Base-by-base conservation (phyloP, 345 rosid species). In the Populus euphratica region DNA sequence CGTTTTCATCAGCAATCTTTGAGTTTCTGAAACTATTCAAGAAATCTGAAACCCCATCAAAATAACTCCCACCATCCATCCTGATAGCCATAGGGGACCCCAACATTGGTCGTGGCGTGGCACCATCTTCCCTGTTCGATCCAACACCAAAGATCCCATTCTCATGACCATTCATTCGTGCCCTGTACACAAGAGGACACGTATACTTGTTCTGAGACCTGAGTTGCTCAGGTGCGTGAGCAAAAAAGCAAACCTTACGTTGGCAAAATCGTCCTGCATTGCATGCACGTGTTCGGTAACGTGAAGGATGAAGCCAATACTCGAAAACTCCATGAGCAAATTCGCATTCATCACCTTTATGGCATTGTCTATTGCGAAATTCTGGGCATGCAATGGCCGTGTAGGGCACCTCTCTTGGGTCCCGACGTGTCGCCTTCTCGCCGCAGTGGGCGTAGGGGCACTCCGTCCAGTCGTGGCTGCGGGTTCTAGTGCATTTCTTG, bases 401-500 rank as follows among this genome's bases (percentile, higher is more conserved):
- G 77, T 81, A 81, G 23, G 56, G 44, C 3, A 73, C 64, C 35
- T 68, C 73, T 1, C 77, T 39, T 0, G 84, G 84, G 71, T 81
- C 80, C 17, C 84, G 69, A 2, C 84, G 80, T 1, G 81, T 77
- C 43, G 84, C 84, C 74, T 77, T 81, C 78, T 81, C 84, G n/a
- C 81, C 81, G 3, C 74, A 70, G 78, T 81, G 84, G 8, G 84
- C 80, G 64, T 56, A 81, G 25, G 84, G 84, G 61, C 84, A 81
- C 31, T 81, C 84, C 4, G 84, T 81, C 84, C 84, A 81, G 75
- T 81, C 81, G 39, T 81, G 84, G 74, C 74, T 77, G 66, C 78
- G 74, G 63, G 71, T 77, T 38, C 84, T 68, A 4, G 23, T 44
- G 80, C 84, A 81, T 35, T 65, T 69, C 27, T 69, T 73, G 74